Evolutionary conservation across 2,329 filamentous ascomycete genomes (phyloP).

Genomic region (Colletotrichum abscissum): DNA sequence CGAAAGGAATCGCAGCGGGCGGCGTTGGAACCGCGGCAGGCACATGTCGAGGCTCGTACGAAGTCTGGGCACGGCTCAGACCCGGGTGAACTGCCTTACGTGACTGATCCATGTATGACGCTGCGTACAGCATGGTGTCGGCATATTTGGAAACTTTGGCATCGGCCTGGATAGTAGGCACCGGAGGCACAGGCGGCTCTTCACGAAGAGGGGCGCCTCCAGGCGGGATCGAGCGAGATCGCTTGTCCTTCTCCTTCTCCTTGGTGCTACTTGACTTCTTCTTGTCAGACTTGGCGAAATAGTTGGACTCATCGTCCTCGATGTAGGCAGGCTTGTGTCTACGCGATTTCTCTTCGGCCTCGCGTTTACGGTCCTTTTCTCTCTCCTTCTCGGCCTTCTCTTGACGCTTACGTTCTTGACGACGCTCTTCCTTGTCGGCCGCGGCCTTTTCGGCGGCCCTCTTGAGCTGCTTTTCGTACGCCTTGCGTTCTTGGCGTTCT

Average conservation of each 20-base stretch:
- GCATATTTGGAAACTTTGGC: slow-evolving; percentile 7
- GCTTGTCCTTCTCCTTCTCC: slow-evolving; percentile 43
- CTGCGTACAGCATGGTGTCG: slow-evolving; percentile 25
- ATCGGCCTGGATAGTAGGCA: slow-evolving; percentile 12
- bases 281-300: slow-evolving; percentile 45
- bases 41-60: slow-evolving; percentile 6
- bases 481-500: slow-evolving; percentile 23
- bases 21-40: slow-evolving; percentile 33
- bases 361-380: slow-evolving; percentile 52
- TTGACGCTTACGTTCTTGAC: slow-evolving; percentile 46
- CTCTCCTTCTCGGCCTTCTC: slow-evolving; percentile 45
- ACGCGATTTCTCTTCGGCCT: slow-evolving; percentile 48
- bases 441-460: slow-evolving; percentile 41
- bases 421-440: slow-evolving; percentile 46
- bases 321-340: slow-evolving; percentile 45
- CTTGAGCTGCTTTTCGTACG: slow-evolving; percentile 40
- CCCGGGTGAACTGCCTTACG: slow-evolving; percentile 16
- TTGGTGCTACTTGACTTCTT: slow-evolving; percentile 50
- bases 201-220: slow-evolving; percentile 6
- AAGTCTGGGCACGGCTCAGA: slow-evolving; percentile 26
- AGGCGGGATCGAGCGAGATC: slow-evolving; percentile 26
- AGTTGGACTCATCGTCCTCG: slow-evolving; percentile 47
- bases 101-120: slow-evolving; percentile 34
- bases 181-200: slow-evolving; percentile 2
- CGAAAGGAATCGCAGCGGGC: slow-evolving; percentile 12